These are phyloP conservation scores for Scalesia atractyloides DNA, from an alignment of 129 eudicot species.

Conservation along the genomic window DNA sequence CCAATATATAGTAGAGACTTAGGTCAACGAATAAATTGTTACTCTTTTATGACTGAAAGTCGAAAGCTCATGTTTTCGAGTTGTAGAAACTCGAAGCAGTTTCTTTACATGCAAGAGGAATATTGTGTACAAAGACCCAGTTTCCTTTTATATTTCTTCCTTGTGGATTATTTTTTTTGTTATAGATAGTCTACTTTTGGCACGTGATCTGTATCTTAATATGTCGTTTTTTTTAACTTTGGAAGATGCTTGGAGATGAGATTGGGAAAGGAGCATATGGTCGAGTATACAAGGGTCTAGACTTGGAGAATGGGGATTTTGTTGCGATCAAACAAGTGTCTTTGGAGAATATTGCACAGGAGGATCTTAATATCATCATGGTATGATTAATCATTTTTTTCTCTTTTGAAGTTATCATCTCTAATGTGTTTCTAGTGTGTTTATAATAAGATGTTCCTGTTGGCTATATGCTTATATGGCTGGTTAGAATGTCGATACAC, in stretches of 20 bases:
- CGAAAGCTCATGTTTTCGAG: neutral
- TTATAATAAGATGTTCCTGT: neutral
- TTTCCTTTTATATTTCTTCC: neutral
- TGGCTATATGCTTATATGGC: neutral
- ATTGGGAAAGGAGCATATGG: constrained; percentile 99
- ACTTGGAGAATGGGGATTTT: constrained; percentile 96
- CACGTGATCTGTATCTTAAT: constrained; percentile 19
- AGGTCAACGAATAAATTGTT: neutral
- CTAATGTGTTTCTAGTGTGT: constrained; percentile 15
- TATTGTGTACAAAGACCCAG: neutral
- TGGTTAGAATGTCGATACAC: constrained; percentile 4
- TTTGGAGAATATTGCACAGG: constrained; percentile 89
- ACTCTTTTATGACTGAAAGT: neutral
- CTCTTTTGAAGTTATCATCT: too few relatives aligned
- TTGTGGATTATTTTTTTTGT: neutral
- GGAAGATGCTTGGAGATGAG: constrained; percentile 96
- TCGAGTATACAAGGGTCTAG: constrained; percentile 98
- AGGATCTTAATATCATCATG: constrained; percentile 91
- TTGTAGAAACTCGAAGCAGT: neutral
- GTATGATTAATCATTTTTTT: constrained; percentile 36
- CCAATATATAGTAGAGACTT: neutral
- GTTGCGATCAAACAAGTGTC: constrained; percentile 98
- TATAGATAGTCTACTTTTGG: constrained; percentile 3
- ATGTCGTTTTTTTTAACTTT: constrained; percentile 18
- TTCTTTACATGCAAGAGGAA: neutral